Percentiles rank a stretch among this genome's conserved stretches.
These are phyloP conservation scores for Smallanthus sonchifolius DNA, from an alignment of 129 eudicot species.

Conservation along the genomic window DNA sequence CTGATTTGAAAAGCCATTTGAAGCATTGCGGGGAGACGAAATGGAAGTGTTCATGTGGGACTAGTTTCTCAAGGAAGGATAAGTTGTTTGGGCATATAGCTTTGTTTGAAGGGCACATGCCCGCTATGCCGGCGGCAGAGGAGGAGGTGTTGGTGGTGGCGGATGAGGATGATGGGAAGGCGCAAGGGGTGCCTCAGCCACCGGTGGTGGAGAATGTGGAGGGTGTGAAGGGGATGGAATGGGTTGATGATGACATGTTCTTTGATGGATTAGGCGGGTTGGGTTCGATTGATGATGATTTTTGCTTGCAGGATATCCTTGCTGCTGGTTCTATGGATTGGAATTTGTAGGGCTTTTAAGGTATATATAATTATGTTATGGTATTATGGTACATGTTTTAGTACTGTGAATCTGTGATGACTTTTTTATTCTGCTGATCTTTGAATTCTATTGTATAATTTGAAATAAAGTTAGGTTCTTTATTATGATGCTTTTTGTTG, in stretches of 20 bases:
- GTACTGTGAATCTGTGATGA: background rate
- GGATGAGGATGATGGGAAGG: slow-evolving; percentile 17
- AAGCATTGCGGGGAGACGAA: slow-evolving; percentile 87
- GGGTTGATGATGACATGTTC: slow-evolving; percentile 26
- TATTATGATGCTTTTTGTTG: slow-evolving; percentile 16
- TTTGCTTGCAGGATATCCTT: slow-evolving; percentile 38
- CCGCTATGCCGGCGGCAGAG: slow-evolving; percentile 35
- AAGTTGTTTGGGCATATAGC: slow-evolving; percentile 93
- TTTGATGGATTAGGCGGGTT: slow-evolving; percentile 63
- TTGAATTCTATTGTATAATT: slow-evolving; percentile 10
- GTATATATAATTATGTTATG: background rate
- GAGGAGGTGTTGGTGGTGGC: background rate
- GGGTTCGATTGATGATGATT: slow-evolving; percentile 51
- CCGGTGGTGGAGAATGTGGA: background rate
- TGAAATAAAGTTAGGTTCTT: slow-evolving; percentile 27
- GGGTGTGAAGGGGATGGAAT: slow-evolving; percentile 25
- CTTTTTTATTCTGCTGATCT: slow-evolving; percentile 4
- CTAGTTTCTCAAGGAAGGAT: slow-evolving; percentile 83
- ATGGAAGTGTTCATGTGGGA: slow-evolving; percentile 92
- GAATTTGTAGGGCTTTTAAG: slow-evolving; percentile 26
- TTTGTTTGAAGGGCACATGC: slow-evolving; percentile 93
- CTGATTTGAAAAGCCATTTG: slow-evolving; percentile 86
- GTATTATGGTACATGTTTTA: background rate
- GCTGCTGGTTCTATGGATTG: slow-evolving; percentile 27
- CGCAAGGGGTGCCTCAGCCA: slow-evolving; percentile 9